Conservation (phyloP, 2,329 filamentous ascomycete genomes). For the Arthrinium phaeospermum region DNA sequence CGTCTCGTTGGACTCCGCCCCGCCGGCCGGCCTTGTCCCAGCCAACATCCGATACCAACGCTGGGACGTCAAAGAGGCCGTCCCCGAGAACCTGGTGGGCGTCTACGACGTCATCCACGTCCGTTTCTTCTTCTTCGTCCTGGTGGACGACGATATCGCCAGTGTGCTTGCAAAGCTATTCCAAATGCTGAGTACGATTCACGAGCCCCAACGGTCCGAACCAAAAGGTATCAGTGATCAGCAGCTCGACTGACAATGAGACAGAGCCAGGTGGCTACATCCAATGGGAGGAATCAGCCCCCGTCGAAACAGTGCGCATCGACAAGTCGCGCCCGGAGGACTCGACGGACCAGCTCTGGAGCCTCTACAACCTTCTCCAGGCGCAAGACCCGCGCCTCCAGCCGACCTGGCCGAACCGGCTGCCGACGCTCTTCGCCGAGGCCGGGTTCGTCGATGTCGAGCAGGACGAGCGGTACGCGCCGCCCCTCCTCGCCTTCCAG, state of each 20-base stretch:
- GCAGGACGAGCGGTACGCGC: neutral
- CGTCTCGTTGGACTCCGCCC: constrained; percentile 30
- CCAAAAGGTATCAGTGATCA: too few species aligned
- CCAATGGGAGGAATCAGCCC: constrained; percentile 30
- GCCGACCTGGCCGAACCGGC: constrained; percentile 20
- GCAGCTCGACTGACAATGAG: neutral
- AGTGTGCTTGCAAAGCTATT: constrained; percentile 23
- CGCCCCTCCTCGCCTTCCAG: neutral
- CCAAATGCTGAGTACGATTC: constrained; percentile 28
- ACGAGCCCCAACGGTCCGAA: too few species aligned
- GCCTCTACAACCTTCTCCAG: neutral
- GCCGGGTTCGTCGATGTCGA: constrained; percentile 19
- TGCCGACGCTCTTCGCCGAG: constrained; percentile 22
- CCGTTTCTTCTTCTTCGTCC: neutral
- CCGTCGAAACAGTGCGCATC: constrained; percentile 24
- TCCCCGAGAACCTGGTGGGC: neutral
- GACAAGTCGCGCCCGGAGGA: constrained; percentile 20
- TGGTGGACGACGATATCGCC: neutral
- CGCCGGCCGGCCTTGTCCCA: constrained; percentile 27
- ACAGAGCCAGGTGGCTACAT: constrained; percentile 31
- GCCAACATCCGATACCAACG: neutral
- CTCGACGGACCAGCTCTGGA: neutral
- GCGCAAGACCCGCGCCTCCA: constrained; percentile 21
- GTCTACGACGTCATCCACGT: neutral
- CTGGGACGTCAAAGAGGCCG: neutral